phyloP scores from a whole-genome alignment of 805 yeast genomes.

The Kuraishia borneana region DNA sequence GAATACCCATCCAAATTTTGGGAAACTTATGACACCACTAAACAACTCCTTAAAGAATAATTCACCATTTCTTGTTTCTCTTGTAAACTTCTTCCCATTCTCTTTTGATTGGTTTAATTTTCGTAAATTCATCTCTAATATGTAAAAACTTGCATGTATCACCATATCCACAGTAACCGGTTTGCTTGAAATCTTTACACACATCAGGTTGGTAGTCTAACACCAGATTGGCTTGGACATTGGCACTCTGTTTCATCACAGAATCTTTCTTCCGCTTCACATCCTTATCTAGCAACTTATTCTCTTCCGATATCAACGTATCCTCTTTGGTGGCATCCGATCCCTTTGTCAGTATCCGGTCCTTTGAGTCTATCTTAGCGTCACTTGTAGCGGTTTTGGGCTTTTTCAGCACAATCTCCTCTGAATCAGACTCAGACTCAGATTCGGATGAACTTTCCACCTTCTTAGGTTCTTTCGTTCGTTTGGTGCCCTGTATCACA shows the following conservation, averaged over 20 bases:
- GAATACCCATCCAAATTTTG: not conserved
- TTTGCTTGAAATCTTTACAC: constrained; percentile 82
- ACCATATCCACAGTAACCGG: constrained; percentile 96
- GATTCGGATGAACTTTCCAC: not conserved
- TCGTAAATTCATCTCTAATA: constrained; percentile 72
- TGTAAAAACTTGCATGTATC: constrained; percentile 94
- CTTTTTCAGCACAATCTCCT: not conserved
- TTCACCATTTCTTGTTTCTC: constrained; percentile 10
- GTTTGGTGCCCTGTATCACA: constrained; percentile 9
- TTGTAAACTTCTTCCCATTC: constrained; percentile 55
- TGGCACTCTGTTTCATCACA: constrained; percentile 24
- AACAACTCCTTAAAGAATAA: not conserved
- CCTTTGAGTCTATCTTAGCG: not conserved
- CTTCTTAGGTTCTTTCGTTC: not conserved
- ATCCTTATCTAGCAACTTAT: constrained; percentile 3
- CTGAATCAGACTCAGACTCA: constrained; percentile 2
- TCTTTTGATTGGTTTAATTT: constrained; percentile 16
- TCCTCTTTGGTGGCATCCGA: constrained; percentile 10
- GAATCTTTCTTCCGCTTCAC: constrained; percentile 12
- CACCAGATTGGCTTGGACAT: constrained; percentile 53
- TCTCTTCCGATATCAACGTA: constrained; percentile 11
- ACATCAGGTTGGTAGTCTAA: constrained; percentile 89
- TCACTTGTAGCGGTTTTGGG: not conserved
- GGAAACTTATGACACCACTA: not conserved
- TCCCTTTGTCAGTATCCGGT: not conserved